These are phyloP conservation scores for Penicillium macrosclerotiorum DNA, from an alignment of 495 filamentous ascomycete species.

Conservation along the genomic window DNA sequence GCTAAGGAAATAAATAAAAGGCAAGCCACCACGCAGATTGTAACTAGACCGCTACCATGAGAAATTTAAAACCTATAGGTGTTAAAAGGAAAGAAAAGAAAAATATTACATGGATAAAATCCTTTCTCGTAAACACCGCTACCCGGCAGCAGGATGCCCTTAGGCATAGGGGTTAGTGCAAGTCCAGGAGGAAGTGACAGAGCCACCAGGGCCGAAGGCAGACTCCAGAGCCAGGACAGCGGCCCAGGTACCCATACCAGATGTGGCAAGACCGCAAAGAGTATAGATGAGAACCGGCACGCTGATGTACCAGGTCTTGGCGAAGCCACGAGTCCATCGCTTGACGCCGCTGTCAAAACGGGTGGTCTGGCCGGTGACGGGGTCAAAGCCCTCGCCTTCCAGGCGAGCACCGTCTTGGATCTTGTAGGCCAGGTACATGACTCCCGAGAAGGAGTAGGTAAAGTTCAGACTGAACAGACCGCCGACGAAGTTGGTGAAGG, in stretches of 20 bases:
- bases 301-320: slow-evolving; percentile 19
- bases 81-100: no score
- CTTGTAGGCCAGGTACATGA: slow-evolving; percentile 41
- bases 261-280: slow-evolving; percentile 20
- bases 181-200: slow-evolving; percentile 15
- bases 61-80: no score
- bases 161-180: slow-evolving; percentile 14
- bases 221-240: slow-evolving; percentile 25
- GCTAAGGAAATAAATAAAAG: no score
- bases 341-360: slow-evolving; percentile 34
- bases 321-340: slow-evolving; percentile 37
- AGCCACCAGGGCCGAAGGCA: slow-evolving; percentile 25
- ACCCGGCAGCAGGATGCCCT: no score
- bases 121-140: no score
- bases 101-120: no score
- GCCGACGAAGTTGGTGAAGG: slow-evolving; percentile 35
- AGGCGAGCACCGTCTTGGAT: slow-evolving; percentile 40
- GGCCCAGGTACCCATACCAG: slow-evolving; percentile 34
- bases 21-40: no score
- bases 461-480: slow-evolving; percentile 41
- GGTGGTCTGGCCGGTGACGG: slow-evolving; percentile 32
- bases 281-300: slow-evolving; percentile 24
- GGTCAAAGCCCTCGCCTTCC: slow-evolving; percentile 46
- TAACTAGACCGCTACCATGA: no score
- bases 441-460: slow-evolving; percentile 45